Evolutionary conservation across 768 basidiomycete genomes (phyloP).

Genomic region (Lentinus tigrinus): DNA sequence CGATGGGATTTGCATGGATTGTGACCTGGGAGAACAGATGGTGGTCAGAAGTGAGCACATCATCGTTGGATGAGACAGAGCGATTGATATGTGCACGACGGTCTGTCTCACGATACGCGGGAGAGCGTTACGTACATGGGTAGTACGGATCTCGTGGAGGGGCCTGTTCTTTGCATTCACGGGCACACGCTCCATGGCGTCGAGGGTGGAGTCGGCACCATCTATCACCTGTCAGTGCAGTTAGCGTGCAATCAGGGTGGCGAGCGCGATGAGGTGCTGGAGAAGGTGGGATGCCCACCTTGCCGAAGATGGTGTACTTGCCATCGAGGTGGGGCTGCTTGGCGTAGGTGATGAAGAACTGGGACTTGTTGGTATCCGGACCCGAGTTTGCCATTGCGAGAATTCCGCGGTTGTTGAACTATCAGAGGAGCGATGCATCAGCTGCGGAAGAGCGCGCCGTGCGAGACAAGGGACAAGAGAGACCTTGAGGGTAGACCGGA

Average conservation of each 20-base stretch:
- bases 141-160: constrained; percentile 78
- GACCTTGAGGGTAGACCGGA: constrained; percentile 92
- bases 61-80: background rate
- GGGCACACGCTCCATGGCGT: constrained; percentile 89
- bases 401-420: constrained; percentile 95
- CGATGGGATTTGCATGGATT: constrained; percentile 94
- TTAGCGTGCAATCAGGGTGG: background rate
- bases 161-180: constrained; percentile 92
- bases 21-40: constrained; percentile 51
- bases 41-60: background rate
- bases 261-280: background rate
- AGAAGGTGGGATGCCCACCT: constrained; percentile 34
- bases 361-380: constrained; percentile 88
- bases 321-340: constrained; percentile 94
- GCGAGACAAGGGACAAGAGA: background rate
- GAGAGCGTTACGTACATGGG: constrained; percentile 53
- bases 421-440: background rate
- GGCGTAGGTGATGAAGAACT: constrained; percentile 87
- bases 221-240: constrained; percentile 70
- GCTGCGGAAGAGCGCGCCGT: background rate
- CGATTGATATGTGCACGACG: background rate
- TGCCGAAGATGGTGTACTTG: constrained; percentile 93
- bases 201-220: constrained; percentile 90
- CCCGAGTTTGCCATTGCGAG: constrained; percentile 99
- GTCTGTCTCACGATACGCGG: background rate